Conservation (phyloP, 2,329 filamentous ascomycete genomes). For the Aspergillus sp. region DNA sequence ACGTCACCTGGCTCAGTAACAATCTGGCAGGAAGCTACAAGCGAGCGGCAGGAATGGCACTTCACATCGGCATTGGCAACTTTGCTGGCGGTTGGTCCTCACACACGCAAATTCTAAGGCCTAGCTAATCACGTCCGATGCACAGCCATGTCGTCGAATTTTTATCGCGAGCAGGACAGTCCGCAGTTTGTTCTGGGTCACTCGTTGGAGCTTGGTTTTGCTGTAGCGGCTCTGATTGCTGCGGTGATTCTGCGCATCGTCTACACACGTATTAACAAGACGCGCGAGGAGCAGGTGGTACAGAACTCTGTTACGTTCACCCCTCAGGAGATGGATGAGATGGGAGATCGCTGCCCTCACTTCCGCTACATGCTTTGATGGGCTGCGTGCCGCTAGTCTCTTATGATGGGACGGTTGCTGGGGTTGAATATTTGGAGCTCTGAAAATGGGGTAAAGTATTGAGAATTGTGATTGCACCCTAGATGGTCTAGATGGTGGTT, state of each 20-base stretch:
- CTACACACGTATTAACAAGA: constrained; percentile 60
- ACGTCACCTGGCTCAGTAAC: constrained; percentile 57
- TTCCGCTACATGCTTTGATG: constrained; percentile 59
- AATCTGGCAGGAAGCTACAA: constrained; percentile 57
- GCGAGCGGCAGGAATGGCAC: constrained; percentile 60
- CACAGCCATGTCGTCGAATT: constrained; percentile 69
- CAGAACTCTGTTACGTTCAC: constrained; percentile 27
- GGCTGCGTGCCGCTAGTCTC: not conserved
- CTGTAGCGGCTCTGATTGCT: constrained; percentile 45
- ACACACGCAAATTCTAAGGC: not conserved
- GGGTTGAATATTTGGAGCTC: too few species aligned
- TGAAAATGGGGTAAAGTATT: too few species aligned
- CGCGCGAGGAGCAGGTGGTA: constrained; percentile 48
- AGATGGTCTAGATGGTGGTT: not conserved
- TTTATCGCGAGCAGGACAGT: constrained; percentile 56
- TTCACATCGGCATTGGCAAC: constrained; percentile 63
- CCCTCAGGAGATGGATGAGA: constrained; percentile 52
- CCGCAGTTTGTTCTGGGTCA: constrained; percentile 53
- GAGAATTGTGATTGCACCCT: not conserved
- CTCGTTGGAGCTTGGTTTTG: constrained; percentile 51
- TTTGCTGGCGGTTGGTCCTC: constrained; percentile 31
- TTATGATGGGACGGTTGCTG: too few species aligned
- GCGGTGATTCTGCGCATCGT: constrained; percentile 44
- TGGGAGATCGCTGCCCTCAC: constrained; percentile 61
- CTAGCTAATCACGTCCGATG: not conserved